Conservation (phyloP, 2,329 filamentous ascomycete genomes). For the Aspergillus sp. region DNA sequence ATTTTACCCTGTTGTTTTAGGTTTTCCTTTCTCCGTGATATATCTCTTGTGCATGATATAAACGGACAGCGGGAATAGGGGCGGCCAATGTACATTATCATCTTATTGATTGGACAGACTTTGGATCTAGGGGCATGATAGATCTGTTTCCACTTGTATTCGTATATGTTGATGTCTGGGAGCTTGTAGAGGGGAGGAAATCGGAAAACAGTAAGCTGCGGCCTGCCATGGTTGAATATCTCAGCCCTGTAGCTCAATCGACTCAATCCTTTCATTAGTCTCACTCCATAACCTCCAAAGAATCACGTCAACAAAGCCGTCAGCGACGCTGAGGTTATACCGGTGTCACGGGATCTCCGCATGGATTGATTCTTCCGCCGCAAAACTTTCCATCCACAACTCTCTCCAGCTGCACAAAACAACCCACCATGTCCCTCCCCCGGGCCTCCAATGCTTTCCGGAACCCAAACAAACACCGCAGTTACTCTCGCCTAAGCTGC, state of each 20-base stretch:
- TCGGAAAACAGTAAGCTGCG: not conserved
- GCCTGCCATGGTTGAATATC: slow-evolving; percentile 6
- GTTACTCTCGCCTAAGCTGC: not conserved
- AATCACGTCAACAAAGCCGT: not conserved
- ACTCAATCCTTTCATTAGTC: too few species aligned
- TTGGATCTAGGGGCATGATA: slow-evolving; percentile 13
- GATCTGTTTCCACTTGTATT: not conserved
- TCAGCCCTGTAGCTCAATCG: not conserved
- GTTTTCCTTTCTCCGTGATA: slow-evolving; percentile 21
- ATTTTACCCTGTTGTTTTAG: slow-evolving; percentile 3
- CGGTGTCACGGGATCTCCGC: not conserved
- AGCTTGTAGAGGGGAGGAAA: not conserved
- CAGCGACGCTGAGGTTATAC: not conserved
- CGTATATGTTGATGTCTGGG: not conserved
- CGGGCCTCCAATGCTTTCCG: slow-evolving; percentile 14
- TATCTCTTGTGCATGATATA: slow-evolving; percentile 22
- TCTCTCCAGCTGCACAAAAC: not conserved
- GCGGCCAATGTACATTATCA: slow-evolving; percentile 41
- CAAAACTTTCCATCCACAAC: not conserved
- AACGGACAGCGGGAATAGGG: slow-evolving; percentile 25
- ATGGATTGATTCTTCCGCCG: not conserved
- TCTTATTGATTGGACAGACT: slow-evolving; percentile 23
- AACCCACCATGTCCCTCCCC: slow-evolving; percentile 17
- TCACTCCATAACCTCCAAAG: too few species aligned
- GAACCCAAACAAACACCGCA: slow-evolving; percentile 11